These are phyloP conservation scores for Euphrasia arctica DNA, from an alignment of 305 asterid genomes.

Conservation along the genomic window DNA sequence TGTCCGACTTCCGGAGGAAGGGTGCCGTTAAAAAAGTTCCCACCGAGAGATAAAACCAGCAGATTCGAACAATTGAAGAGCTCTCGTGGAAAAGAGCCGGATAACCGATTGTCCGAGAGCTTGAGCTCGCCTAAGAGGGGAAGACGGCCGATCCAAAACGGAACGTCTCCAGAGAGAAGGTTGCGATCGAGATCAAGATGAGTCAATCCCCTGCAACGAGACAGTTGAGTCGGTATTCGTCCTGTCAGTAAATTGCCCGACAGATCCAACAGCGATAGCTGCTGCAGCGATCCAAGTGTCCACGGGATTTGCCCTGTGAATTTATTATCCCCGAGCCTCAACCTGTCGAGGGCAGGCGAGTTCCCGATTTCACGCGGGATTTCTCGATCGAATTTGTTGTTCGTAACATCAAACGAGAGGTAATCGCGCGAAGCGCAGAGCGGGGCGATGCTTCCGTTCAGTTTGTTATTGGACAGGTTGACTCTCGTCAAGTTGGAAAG, in stretches of 20 bases:
- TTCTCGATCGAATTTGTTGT: conserved; percentile 61
- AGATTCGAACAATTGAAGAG: conserved; percentile 71
- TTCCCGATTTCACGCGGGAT: conserved; percentile 68
- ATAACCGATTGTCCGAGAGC: conserved; percentile 59
- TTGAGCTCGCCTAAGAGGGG: conserved; percentile 84
- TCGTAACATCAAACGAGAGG: conserved; percentile 78
- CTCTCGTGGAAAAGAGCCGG: conserved; percentile 58
- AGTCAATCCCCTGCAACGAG: conserved; percentile 58
- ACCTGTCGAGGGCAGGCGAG: conserved; percentile 67
- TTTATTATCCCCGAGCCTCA: conserved; percentile 68
- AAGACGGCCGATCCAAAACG: conserved; percentile 74
- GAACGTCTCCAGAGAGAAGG: conserved; percentile 60
- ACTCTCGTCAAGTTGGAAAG: conserved; percentile 75
- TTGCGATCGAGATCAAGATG: conserved; percentile 85
- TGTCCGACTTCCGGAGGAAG: conserved; percentile 64
- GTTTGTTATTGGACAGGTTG: conserved; percentile 68
- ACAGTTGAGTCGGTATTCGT: conserved; percentile 61
- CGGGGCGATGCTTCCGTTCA: conserved; percentile 71
- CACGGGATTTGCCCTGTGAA: conserved; percentile 70
- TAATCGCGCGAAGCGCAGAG: conserved; percentile 54
- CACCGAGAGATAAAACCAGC: conserved; percentile 51
- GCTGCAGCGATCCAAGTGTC: conserved; percentile 60
- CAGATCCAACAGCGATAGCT: conserved; percentile 65
- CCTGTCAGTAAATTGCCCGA: conserved; percentile 70
- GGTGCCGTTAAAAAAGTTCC: conserved; percentile 60